These are phyloP conservation scores for Lenzites betulinus DNA, from an alignment of 768 basidiomycete species.

Conservation along the genomic window DNA sequence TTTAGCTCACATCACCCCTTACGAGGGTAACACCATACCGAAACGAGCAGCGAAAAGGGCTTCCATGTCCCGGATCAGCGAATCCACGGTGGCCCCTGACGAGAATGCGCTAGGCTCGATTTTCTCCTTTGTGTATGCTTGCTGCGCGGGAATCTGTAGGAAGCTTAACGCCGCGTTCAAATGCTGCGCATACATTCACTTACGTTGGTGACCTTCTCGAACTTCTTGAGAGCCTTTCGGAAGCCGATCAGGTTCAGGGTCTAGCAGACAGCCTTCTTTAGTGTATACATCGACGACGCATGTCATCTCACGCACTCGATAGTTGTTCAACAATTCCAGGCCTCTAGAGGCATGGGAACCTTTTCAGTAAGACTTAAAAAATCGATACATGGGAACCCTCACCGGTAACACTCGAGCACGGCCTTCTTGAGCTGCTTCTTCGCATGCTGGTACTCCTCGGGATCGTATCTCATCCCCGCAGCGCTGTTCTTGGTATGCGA, in stretches of 20 bases:
- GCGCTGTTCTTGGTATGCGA: background rate
- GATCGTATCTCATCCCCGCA: constrained; percentile 41
- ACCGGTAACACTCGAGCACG: constrained; percentile 82
- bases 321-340: constrained; percentile 85
- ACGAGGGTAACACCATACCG: constrained; percentile 46
- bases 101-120: constrained; percentile 70
- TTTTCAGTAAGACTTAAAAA: background rate
- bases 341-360: constrained; percentile 44
- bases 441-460: constrained; percentile 82
- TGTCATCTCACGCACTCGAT: constrained; percentile 56
- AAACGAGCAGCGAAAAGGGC: constrained; percentile 75
- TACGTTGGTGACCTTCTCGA: constrained; percentile 77
- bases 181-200: background rate
- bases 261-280: background rate
- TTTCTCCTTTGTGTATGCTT: constrained; percentile 81
- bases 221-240: constrained; percentile 83
- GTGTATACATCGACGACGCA: background rate
- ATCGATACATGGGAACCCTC: constrained; percentile 6
- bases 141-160: constrained; percentile 64
- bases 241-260: constrained; percentile 79
- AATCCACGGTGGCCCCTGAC: constrained; percentile 57
- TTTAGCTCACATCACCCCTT: background rate
- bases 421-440: constrained; percentile 86
- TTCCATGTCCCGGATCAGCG: constrained; percentile 78
- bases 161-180: background rate